phyloP scores from a whole-genome alignment of 306 rosid species.

The Cicer judaicum region DNA sequence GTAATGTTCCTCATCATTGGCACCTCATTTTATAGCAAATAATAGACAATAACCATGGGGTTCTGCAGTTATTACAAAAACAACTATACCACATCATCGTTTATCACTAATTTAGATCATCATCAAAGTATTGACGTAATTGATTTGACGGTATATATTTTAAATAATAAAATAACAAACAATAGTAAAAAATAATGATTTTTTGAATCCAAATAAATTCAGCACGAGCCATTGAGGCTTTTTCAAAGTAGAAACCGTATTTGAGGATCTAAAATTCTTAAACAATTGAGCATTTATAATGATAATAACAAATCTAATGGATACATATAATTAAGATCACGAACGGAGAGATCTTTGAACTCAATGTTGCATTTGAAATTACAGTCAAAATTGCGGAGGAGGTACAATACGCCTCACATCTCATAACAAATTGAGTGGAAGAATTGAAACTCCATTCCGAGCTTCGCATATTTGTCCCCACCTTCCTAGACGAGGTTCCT shows the following conservation, averaged over 20 bases:
- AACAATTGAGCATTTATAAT: background rate
- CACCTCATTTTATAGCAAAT: too few relatives aligned
- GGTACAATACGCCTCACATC: conserved; percentile 45
- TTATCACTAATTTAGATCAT: too few relatives aligned
- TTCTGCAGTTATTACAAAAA: too few relatives aligned
- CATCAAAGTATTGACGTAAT: too few relatives aligned
- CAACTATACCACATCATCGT: too few relatives aligned
- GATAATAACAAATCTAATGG: conserved; percentile 26
- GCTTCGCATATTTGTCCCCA: conserved; percentile 72
- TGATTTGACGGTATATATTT: too few relatives aligned
- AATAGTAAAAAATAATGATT: too few relatives aligned
- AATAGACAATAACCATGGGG: too few relatives aligned
- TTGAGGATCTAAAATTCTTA: background rate
- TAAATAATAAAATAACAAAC: too few relatives aligned
- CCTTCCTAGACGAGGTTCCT: conserved; percentile 97
- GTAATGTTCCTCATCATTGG: too few relatives aligned
- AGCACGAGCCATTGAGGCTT: background rate
- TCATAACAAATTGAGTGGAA: conserved; percentile 65
- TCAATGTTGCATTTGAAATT: conserved; percentile 44
- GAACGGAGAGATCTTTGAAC: conserved; percentile 34
- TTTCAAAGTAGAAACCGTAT: background rate
- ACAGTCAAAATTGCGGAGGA: conserved; percentile 65
- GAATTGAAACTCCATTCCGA: conserved; percentile 77
- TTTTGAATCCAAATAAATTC: background rate
- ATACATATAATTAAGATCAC: conserved; percentile 33